Conservation (phyloP, 2,329 filamentous ascomycete genomes). For the Metarhizium brunneum region DNA sequence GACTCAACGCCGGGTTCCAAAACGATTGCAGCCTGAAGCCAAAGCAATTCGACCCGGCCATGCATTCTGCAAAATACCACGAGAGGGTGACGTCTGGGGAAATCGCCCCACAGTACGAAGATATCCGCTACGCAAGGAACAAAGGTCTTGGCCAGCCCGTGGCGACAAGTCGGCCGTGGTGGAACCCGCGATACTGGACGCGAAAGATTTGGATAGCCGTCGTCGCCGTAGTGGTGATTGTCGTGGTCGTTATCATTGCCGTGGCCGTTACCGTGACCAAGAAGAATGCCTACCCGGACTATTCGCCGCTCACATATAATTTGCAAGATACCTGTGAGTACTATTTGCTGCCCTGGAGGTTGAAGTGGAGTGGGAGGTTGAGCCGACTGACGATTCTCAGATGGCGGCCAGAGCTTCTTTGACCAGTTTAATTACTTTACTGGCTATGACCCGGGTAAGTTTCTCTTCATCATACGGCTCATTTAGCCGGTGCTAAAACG, state of each 20-base stretch:
- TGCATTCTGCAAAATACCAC: constrained; percentile 3
- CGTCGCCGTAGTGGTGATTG: constrained; percentile 28
- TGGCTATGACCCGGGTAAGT: constrained; percentile 37
- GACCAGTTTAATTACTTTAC: constrained; percentile 45
- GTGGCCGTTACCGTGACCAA: constrained; percentile 31
- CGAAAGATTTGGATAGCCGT: constrained; percentile 39
- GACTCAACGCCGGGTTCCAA: no score
- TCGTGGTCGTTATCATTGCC: constrained; percentile 38
- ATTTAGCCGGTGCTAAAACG: not conserved
- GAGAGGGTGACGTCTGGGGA: constrained; percentile 14
- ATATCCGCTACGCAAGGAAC: constrained; percentile 14
- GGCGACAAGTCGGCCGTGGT: constrained; percentile 25
- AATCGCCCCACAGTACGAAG: constrained; percentile 17
- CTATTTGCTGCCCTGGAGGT: not conserved
- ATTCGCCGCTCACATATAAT: constrained; percentile 35
- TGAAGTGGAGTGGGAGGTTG: not conserved
- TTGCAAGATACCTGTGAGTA: constrained; percentile 40
- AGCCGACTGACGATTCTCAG: constrained; percentile 18
- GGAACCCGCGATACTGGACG: constrained; percentile 43
- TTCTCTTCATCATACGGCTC: not conserved
- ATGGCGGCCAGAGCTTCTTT: constrained; percentile 41
- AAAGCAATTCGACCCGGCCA: not conserved
- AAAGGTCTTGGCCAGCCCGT: constrained; percentile 13
- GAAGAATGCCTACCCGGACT: constrained; percentile 38
- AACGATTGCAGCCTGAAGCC: no score